Percentiles rank a stretch among this genome's conserved stretches.
phyloP scores from a whole-genome alignment of 2,329 filamentous ascomycete species.

The Microcera coccophila region DNA sequence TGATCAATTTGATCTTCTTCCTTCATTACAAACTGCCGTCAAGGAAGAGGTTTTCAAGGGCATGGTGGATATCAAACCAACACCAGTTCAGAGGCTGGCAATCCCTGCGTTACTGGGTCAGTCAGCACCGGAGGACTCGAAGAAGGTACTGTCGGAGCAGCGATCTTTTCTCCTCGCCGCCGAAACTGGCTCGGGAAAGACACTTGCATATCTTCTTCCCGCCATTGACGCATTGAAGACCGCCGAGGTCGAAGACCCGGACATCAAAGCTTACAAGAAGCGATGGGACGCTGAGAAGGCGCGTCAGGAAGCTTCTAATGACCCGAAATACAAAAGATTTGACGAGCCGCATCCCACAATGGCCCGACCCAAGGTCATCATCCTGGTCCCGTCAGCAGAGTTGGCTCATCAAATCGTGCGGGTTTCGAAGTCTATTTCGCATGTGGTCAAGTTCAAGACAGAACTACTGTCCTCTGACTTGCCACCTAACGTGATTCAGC shows the following conservation, averaged over 20 bases:
- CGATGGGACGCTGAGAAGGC: conserved; percentile 53
- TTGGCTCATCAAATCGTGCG: conserved; percentile 81
- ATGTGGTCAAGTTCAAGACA: conserved; percentile 81
- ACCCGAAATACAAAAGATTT: conserved; percentile 60
- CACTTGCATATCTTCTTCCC: conserved; percentile 84
- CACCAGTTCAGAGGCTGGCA: conserved; percentile 82
- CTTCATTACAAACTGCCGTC: conserved; percentile 67
- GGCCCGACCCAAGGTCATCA: conserved; percentile 75
- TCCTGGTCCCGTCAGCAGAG: conserved; percentile 89
- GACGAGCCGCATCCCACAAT: conserved; percentile 68
- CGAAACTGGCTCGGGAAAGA: conserved; percentile 97
- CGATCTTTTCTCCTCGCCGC: conserved; percentile 74
- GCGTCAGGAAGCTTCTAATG: conserved; percentile 50
- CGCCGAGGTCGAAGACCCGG: conserved; percentile 59
- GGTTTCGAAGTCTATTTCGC: conserved; percentile 77
- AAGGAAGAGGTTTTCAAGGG: conserved; percentile 68
- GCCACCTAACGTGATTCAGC: conserved; percentile 74
- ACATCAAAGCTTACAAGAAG: conserved; percentile 55
- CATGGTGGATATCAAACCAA: conserved; percentile 73
- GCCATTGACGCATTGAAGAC: conserved; percentile 80
- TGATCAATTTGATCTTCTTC: conserved; percentile 73
- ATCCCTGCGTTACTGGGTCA: conserved; percentile 75
- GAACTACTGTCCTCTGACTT: conserved; percentile 76
- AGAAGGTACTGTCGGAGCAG: conserved; percentile 38
- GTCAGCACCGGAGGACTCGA: conserved; percentile 28